Base-by-base conservation (phyloP, 805 yeast genomes). In the Myxozyma neotropica region DNA sequence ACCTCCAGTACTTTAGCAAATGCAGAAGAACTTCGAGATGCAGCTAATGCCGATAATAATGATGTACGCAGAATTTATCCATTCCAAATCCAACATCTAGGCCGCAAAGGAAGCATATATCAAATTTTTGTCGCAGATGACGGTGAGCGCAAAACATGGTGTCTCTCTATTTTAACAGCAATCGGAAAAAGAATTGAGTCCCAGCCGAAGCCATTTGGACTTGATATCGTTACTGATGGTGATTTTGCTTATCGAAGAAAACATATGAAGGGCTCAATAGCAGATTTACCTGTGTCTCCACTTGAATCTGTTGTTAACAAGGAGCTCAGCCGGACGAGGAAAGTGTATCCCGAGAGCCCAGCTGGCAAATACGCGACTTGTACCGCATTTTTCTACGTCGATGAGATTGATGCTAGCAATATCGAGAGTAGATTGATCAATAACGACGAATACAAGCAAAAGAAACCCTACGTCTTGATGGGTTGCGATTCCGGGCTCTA, bases 401-500 rank as follows among this genome's bases (percentile, higher is more conserved):
- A 79, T 31, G 80, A 78, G 77, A 23, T 73, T 69, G 7, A 85
- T 80, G 42, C 67, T 59, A 38, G 21, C 15, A 47, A 66, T 17
- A 23, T 24, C 19, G n/a, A 3, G 31, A 35, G 43, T n/a, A 19
- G 23, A 33, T 10, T 35, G 23, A 48, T 48, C 39, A 33, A 36
- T 3, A 7, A 19, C 42, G 43, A 24, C 4, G 31, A 48, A 4
- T 48, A 35, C 17, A n/a, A 35, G 26, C 21, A 48, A 6, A 23
- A 26, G 6, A 36, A 52, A 27, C 45, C 55, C 27, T 45, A 36
- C 59, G 72, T 78, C 42, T 70, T 88, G 2, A 69, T 87, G 23
- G 96, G 94, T 0, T 75, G 87, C 2, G 78, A 78, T 1, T 73
- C 77, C 51, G 96, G 96, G 0, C 72, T 90, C 1, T 87, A 80